Base-by-base conservation (phyloP, 352 stramenopile genomes). In the Phytophthora pini region DNA sequence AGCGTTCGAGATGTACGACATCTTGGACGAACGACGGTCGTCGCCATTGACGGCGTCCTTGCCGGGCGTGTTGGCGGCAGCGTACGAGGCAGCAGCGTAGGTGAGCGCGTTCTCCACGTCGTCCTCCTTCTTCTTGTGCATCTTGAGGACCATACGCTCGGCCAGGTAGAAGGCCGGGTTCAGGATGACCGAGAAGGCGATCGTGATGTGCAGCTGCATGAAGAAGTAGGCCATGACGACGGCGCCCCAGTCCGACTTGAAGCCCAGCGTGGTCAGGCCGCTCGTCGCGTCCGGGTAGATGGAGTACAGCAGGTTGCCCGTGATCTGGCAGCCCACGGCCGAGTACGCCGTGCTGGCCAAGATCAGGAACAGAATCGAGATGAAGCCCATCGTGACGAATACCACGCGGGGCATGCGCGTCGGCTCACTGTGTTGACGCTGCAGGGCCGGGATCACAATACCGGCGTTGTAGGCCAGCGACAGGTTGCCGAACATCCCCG, bases 311-410 rank as follows among this genome's bases (percentile, higher is more conserved):
- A 86, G 68, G 69, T 81, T 83, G 49, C 72, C 68, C 13, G 77
- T 71, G 53, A 86, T 84, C 66, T 86, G 77, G 65, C 77, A 86
- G 38, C 77, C 77, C 15, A 85, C 65, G 12, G 70, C 61, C 45
- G 72, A 82, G 58, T 80, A 82, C 32, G 65, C 72, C 39, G 58
- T 68, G 52, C 51, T 72, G 53, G 72, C 60, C 39, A 82, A 49
- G 46, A 73, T 61, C 15, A 76, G 57, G 65, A 80, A 78, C 17
- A 80, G 48, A 7, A 27, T 20, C 38, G 67, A 77, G 45, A 82
- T 63, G 56, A 82, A 74, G 29, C 29, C 60, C 44, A 82, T 61
- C 20, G 70, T 79, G 32, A 68, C 61, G 51, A 68, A 63, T 20
- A 77, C 65, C 27, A 81, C 66, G 32, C 70, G 61, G 26, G 51